phyloP scores from a whole-genome alignment of 2,329 filamentous ascomycete species.

The Fusarium sororula region DNA sequence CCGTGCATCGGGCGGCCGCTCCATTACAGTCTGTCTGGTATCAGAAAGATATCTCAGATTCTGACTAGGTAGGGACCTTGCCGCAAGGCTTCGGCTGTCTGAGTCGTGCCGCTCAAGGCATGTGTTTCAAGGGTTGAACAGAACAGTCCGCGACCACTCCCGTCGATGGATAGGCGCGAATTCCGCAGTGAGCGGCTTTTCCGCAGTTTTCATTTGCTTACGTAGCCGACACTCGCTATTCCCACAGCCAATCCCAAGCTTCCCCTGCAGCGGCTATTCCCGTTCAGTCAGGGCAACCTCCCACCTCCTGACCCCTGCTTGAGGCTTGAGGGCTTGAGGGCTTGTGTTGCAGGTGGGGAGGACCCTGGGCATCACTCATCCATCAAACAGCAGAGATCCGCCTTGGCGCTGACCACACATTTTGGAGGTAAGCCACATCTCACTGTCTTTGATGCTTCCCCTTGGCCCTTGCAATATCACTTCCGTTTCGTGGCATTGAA shows the following conservation, averaged over 20 bases:
- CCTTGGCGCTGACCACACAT: slow-evolving; percentile 33
- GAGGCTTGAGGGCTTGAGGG: slow-evolving; percentile 19
- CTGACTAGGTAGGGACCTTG: not conserved
- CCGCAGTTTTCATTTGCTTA: slow-evolving; percentile 31
- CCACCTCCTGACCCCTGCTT: slow-evolving; percentile 37
- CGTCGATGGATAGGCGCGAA: slow-evolving; percentile 28
- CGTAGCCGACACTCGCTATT: not conserved
- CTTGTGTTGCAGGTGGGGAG: slow-evolving; percentile 18
- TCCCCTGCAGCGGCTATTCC: slow-evolving; percentile 21
- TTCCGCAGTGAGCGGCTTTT: slow-evolving; percentile 28
- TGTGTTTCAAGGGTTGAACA: slow-evolving; percentile 8
- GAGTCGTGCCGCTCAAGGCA: slow-evolving; percentile 18
- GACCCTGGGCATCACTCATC: slow-evolving; percentile 32
- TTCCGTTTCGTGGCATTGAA: slow-evolving; percentile 16
- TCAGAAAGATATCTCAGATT: slow-evolving; percentile 1
- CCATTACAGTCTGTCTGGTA: not conserved
- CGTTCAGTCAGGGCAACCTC: slow-evolving; percentile 17
- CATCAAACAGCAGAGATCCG: slow-evolving; percentile 25
- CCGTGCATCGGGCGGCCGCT: slow-evolving; percentile 25
- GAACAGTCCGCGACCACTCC: slow-evolving; percentile 14
- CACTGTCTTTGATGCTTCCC: slow-evolving; percentile 1
- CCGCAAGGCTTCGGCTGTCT: slow-evolving; percentile 20
- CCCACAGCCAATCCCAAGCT: slow-evolving; percentile 1
- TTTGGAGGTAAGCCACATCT: slow-evolving; percentile 28
- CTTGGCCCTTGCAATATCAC: slow-evolving; percentile 7